These are phyloP conservation scores for Suillus lakei DNA, from an alignment of 768 basidiomycete genomes.

Conservation along the genomic window DNA sequence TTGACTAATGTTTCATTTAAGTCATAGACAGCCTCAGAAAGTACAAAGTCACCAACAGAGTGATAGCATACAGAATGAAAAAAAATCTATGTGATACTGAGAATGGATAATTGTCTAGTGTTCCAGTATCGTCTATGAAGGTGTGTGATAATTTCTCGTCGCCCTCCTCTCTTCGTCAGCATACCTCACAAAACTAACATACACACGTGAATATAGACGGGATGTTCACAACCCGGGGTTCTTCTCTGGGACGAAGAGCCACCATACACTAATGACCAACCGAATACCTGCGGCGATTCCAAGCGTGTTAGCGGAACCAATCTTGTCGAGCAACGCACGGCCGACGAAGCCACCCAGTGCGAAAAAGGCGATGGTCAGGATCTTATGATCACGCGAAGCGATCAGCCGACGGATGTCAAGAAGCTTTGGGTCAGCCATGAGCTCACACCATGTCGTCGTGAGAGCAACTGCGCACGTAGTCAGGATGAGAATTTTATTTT, in stretches of 20 bases:
- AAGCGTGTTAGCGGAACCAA: constrained; percentile 66
- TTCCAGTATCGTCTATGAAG: neutral
- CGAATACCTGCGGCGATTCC: constrained; percentile 69
- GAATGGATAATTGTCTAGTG: neutral
- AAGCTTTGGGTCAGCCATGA: constrained; percentile 82
- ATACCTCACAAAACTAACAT: neutral
- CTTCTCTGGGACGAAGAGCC: constrained; percentile 62
- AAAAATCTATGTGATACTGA: neutral
- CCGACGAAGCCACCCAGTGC: constrained; percentile 78
- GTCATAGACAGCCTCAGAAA: no score
- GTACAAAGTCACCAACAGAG: no score
- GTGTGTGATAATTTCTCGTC: neutral
- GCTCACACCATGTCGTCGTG: constrained; percentile 90
- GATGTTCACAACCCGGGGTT: constrained; percentile 7
- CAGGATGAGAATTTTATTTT: constrained; percentile 4
- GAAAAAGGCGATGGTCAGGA: constrained; percentile 66
- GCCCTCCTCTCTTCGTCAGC: neutral
- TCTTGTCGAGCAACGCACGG: constrained; percentile 59
- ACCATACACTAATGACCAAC: constrained; percentile 60
- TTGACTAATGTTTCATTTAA: no score
- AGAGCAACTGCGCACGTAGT: constrained; percentile 60
- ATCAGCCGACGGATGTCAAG: constrained; percentile 60
- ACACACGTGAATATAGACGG: neutral
- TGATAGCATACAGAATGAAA: neutral
- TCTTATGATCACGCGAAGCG: constrained; percentile 69